Evolutionary conservation across 495 filamentous ascomycete genomes (phyloP).

Genomic region (Penicillium turbatum): DNA sequence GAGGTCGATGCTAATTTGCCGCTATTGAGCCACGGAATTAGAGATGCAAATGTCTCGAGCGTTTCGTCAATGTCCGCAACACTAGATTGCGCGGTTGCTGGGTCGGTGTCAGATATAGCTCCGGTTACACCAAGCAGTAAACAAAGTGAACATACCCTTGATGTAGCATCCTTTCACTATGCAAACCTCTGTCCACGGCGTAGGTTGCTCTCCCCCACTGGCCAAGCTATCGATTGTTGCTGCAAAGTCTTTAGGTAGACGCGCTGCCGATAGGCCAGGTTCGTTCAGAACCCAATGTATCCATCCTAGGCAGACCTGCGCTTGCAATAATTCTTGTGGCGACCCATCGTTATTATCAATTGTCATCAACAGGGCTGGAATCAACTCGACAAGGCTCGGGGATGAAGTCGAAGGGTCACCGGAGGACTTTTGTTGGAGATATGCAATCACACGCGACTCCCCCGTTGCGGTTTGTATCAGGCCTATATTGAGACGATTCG

Average conservation of each 20-base stretch:
- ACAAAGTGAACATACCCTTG: slow-evolving; percentile 46
- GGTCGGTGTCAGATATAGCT: slow-evolving; percentile 12
- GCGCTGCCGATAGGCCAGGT: slow-evolving; percentile 53
- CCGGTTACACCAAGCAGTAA: neutral
- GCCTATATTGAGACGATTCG: slow-evolving; percentile 45
- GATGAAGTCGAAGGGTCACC: slow-evolving; percentile 43
- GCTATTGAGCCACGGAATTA: slow-evolving; percentile 54
- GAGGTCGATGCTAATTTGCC: slow-evolving; percentile 25
- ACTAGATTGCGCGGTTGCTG: slow-evolving; percentile 57
- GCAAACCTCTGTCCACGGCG: slow-evolving; percentile 76
- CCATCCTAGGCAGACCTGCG: slow-evolving; percentile 76
- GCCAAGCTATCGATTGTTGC: slow-evolving; percentile 46
- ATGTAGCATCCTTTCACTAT: slow-evolving; percentile 73
- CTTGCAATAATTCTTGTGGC: slow-evolving; percentile 71
- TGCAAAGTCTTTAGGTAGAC: slow-evolving; percentile 59
- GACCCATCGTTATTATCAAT: slow-evolving; percentile 57
- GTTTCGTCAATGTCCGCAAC: slow-evolving; percentile 53
- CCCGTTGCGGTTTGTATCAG: slow-evolving; percentile 69
- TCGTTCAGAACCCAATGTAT: slow-evolving; percentile 73
- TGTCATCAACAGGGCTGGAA: slow-evolving; percentile 56
- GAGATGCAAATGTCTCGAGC: slow-evolving; percentile 57
- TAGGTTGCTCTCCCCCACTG: slow-evolving; percentile 41
- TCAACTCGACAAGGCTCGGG: slow-evolving; percentile 56
- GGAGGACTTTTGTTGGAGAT: slow-evolving; percentile 37
- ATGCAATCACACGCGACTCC: slow-evolving; percentile 60